A percentile compares a stretch with the other conserved stretches of the same genome.
Conservation (phyloP, 306 rosid genomes). For the Mimosa pudica region DNA sequence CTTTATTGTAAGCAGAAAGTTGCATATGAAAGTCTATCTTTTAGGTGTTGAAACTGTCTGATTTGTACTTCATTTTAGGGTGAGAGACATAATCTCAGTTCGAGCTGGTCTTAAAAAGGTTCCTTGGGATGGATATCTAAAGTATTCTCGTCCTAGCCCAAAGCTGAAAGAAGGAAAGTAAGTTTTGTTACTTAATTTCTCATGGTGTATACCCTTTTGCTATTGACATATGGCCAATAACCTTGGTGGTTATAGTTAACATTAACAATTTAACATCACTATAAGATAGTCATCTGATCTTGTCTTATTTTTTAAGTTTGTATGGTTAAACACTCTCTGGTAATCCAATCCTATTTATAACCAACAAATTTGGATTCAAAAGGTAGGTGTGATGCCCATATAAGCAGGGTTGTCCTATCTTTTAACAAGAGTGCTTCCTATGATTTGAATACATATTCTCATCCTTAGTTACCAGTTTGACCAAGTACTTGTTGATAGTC, state of each 20-base stretch:
- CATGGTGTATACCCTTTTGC: not conserved
- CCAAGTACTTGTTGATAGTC: too few relatives aligned
- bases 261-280: not conserved
- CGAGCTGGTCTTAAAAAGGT: conserved; percentile 95
- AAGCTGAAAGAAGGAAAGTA: conserved; percentile 86
- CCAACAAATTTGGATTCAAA: too few relatives aligned
- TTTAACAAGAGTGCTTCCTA: too few relatives aligned
- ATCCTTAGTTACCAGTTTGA: too few relatives aligned
- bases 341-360: too few relatives aligned
- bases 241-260: not conserved
- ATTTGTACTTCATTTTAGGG: conserved; percentile 50
- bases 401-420: too few relatives aligned
- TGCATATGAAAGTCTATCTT: not conserved
- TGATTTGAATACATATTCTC: too few relatives aligned
- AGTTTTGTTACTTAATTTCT: conserved; percentile 29
- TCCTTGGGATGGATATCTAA: conserved; percentile 98
- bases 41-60: conserved; percentile 10
- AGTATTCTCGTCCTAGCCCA: conserved; percentile 95
- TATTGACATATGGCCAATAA: not conserved
- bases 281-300: not conserved
- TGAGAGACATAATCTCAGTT: conserved; percentile 78
- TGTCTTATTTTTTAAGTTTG: too few relatives aligned
- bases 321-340: too few relatives aligned
- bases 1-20: conserved; percentile 3
- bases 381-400: too few relatives aligned